A percentile compares a stretch with the other conserved stretches of the same genome.
Conservation (phyloP, 1,284 basidiomycete species). For the Cryptococcus sp. region DNA sequence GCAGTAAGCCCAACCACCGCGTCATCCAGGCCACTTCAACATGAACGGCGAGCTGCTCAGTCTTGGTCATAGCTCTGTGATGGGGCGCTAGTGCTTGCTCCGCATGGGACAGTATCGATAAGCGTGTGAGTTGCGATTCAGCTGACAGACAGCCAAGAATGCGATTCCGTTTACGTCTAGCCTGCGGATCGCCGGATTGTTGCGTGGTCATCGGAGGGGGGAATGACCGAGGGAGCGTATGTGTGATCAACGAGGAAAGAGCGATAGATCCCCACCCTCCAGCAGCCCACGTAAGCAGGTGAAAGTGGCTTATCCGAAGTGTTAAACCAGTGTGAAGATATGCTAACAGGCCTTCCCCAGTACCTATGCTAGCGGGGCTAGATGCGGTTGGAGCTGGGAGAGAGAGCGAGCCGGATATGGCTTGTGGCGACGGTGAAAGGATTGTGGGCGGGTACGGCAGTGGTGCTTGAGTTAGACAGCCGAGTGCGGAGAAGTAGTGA, state of each 20-base stretch:
- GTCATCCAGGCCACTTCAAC: constrained; percentile 72
- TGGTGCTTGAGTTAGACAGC: constrained; percentile 39
- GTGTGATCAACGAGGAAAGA: constrained; percentile 67
- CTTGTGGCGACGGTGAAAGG: constrained; percentile 36
- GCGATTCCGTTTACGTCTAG: constrained; percentile 56
- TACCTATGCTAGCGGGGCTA: constrained; percentile 28
- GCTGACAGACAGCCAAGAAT: constrained; percentile 62
- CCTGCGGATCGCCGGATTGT: constrained; percentile 56
- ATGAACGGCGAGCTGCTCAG: constrained; percentile 70
- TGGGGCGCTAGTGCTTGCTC: constrained; percentile 78
- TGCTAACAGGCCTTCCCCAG: constrained; percentile 49
- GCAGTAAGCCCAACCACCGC: constrained; percentile 71
- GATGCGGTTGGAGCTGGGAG: constrained; percentile 24
- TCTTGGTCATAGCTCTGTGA: constrained; percentile 73
- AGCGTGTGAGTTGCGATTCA: constrained; percentile 68
- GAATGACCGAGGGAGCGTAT: constrained; percentile 60
- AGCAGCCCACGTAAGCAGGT: constrained; percentile 74
- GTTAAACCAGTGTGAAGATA: constrained; percentile 46
- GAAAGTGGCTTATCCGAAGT: constrained; percentile 47
- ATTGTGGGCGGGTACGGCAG: constrained; percentile 45
- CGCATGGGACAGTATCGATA: constrained; percentile 65
- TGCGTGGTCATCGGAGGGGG: constrained; percentile 42
- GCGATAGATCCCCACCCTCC: constrained; percentile 84
- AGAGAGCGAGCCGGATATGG: constrained; percentile 28
- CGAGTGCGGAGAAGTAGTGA: constrained; percentile 41